A percentile compares a stretch with the other conserved stretches of the same genome.
These are phyloP conservation scores for Serpula lacrymans DNA, from an alignment of 768 basidiomycete genomes.

Conservation along the genomic window DNA sequence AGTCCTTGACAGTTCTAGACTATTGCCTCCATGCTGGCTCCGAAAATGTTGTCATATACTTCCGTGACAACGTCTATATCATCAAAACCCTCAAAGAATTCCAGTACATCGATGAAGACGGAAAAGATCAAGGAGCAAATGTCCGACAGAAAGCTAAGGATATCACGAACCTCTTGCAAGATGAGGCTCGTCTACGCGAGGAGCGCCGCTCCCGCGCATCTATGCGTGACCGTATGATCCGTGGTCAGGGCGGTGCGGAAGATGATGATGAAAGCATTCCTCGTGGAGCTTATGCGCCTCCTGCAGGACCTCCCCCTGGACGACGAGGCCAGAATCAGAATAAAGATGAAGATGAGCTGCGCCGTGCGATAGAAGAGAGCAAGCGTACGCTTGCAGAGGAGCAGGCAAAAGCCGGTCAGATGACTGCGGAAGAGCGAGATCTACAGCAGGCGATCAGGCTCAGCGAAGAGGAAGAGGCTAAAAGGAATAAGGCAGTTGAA, in stretches of 20 bases:
- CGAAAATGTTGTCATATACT: conserved; percentile 98
- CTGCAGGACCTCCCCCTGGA: conserved; percentile 12
- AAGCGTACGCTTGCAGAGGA: conserved; percentile 73
- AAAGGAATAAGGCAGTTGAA: conserved; percentile 64
- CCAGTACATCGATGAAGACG: conserved; percentile 92
- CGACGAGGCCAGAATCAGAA: conserved; percentile 21
- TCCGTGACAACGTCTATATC: conserved; percentile 94
- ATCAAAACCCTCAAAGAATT: conserved; percentile 99
- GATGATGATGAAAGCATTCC: conserved; percentile 34
- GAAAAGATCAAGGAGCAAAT: conserved; percentile 98
- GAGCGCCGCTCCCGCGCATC: conserved; percentile 80
- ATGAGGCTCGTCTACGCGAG: conserved; percentile 79
- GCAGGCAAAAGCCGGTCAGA: conserved; percentile 39
- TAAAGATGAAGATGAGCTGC: conserved; percentile 80
- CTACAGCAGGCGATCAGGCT: conserved; percentile 76
- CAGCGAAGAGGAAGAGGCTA: conserved; percentile 88
- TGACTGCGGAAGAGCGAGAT: conserved; percentile 76
- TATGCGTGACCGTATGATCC: conserved; percentile 95
- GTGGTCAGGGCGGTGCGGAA: conserved; percentile 43
- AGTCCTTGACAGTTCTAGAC: conserved; percentile 92
- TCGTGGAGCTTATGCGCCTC: conserved; percentile 5
- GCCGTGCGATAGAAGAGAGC: conserved; percentile 85
- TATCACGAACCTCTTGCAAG: conserved; percentile 89
- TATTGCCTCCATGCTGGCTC: conserved; percentile 95
- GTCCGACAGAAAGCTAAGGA: conserved; percentile 97